Conservation (phyloP, 164 flowering plant species). For the Amborella trichopoda region DNA sequence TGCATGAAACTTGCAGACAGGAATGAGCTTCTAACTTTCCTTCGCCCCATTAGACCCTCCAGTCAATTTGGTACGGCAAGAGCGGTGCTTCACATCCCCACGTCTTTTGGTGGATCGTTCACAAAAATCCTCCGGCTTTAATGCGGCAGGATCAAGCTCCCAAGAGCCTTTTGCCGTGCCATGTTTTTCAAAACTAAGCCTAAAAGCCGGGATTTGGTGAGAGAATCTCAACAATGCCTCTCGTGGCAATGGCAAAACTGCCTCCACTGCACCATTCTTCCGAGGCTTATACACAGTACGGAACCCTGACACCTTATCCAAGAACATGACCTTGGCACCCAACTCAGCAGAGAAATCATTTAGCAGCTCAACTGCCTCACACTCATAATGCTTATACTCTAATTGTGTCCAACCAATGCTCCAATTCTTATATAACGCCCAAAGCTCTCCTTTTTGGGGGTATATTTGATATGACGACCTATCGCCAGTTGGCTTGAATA, state of each 20-base stretch:
- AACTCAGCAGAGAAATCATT: conserved; percentile 4
- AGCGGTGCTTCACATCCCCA: no score
- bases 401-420: conserved; percentile 10
- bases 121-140: no score
- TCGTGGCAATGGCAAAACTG: conserved; percentile 11
- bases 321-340: conserved; percentile 12
- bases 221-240: conserved; percentile 28
- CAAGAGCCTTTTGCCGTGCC: conserved; percentile 19
- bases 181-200: conserved; percentile 15
- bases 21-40: no score
- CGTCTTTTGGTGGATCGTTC: no score
- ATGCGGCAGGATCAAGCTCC: conserved; percentile 40
- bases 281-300: conserved; percentile 19
- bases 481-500: conserved; percentile 9
- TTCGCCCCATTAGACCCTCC: no score
- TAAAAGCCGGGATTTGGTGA: conserved; percentile 39
- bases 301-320: conserved; percentile 16
- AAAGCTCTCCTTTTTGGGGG: conserved; percentile 52
- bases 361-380: conserved; percentile 36
- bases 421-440: conserved; percentile 58
- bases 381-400: conserved; percentile 13
- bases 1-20: no score
- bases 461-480: conserved; percentile 22
- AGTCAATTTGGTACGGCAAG: no score
- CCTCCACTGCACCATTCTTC: conserved; percentile 8